A percentile compares a stretch with the other conserved stretches of the same genome.
Conservation (phyloP, 1,284 basidiomycete species). For the Clitocybe nebularis region DNA sequence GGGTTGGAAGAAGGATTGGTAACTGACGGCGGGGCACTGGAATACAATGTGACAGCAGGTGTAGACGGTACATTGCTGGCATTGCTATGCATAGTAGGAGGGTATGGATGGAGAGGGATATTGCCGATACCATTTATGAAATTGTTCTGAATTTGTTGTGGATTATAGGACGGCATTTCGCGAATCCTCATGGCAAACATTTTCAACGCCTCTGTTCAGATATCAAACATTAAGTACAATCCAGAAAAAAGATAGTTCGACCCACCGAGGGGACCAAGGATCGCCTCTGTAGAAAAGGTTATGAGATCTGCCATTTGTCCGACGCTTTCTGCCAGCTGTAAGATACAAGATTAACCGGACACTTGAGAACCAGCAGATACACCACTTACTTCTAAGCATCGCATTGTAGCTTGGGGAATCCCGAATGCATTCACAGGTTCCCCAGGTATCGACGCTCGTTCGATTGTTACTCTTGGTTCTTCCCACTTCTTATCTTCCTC, state of each 20-base stretch:
- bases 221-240: constrained; percentile 2
- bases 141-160: constrained; percentile 16
- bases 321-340: constrained; percentile 71
- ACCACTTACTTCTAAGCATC: constrained; percentile 65
- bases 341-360: not conserved
- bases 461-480: constrained; percentile 54
- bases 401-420: constrained; percentile 81
- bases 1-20: constrained; percentile 33
- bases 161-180: constrained; percentile 27
- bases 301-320: constrained; percentile 74
- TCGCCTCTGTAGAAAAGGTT: constrained; percentile 48
- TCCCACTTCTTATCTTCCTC: constrained; percentile 59
- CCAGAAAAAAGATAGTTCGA: constrained; percentile 16
- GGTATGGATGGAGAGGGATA: constrained; percentile 18
- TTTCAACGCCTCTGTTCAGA: constrained; percentile 35
- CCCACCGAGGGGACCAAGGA: constrained; percentile 63
- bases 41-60: constrained; percentile 41
- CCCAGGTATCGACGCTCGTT: constrained; percentile 59
- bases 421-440: constrained; percentile 83
- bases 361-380: not conserved
- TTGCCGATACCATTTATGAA: constrained; percentile 16
- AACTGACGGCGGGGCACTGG: constrained; percentile 40
- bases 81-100: constrained; percentile 15
- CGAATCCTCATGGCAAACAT: constrained; percentile 44
- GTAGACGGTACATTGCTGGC: constrained; percentile 17